Evolutionary conservation across 2,329 filamentous ascomycete species (phyloP), one percentile per base, ranked within the genome.

Genomic region (Curvularia verruculosa): DNA sequence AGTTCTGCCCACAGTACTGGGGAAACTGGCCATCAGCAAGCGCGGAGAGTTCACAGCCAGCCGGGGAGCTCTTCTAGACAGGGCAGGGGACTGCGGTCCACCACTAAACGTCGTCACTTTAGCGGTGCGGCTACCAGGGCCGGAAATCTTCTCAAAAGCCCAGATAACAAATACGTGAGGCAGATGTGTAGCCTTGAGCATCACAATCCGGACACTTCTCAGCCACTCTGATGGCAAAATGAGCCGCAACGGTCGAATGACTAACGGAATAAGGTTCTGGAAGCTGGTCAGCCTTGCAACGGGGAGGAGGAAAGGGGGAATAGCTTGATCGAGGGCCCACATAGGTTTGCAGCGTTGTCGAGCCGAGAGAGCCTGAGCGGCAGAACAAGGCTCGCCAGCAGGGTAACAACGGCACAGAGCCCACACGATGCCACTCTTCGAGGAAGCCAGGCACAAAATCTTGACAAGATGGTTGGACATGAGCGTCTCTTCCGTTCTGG

Each of bases 191-290:
- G 80, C 80, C 69, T 84, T 85, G 56, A 87, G 80, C 44, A 87
- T 71, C 40, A 85, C 68, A 58, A 88, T 87, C 45, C 85, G 82
- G 54, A 83, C 80, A 29, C 78, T 79, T 49, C 90, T 87, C 64
- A 93, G 83, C 56, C 83, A 79, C 60, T 88, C 84, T 2, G 87
- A 84, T 6, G 87, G 82, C 48, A 92, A 73, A 62, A 92, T 81
- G 43, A 93, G 81, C 55, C 89, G 84, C 57, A 92, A 81, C 0
- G 91, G 91, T 15, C 90, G 85, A 70, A 93, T 87, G 59, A 88
- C 77, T 53, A 93, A 81, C 7, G 90, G 88, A 43, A 94, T 80
- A 37, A 95, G 83, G 73, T 94, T 95, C 84, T 86, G 64, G 56
- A 58, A 46, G 39, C 46, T 40, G 49, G 67, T 77, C 65, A 77